Evolutionary conservation across 2,329 filamentous ascomycete species (phyloP).

Genomic region (Ascochyta rabiei): DNA sequence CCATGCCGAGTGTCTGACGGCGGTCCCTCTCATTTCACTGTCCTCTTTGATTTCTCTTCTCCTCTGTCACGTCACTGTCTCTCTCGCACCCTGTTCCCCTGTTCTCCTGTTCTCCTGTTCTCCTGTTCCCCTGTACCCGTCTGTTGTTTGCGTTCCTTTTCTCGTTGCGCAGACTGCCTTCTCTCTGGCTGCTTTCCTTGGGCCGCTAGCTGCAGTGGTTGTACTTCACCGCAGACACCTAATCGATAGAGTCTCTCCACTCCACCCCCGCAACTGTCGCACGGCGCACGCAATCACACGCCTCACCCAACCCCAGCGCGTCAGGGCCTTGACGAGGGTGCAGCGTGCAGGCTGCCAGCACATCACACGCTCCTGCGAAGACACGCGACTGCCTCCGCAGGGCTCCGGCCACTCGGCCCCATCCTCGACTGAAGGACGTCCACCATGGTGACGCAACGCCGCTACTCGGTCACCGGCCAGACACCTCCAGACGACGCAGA

Average conservation of each 20-base stretch:
- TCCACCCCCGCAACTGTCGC: conserved; percentile 28
- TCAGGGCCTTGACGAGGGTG: conserved; percentile 20
- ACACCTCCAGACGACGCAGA: conserved; percentile 44
- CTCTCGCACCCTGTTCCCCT: neutral
- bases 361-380: conserved; percentile 23
- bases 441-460: conserved; percentile 41
- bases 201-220: neutral
- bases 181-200: neutral
- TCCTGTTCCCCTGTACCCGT: too few species aligned
- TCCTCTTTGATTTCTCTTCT: conserved; percentile 12
- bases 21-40: conserved; percentile 27
- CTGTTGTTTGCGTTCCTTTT: neutral
- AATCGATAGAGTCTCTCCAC: conserved; percentile 33
- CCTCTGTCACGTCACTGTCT: conserved; percentile 10
- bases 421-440: conserved; percentile 3
- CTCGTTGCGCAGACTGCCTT: neutral
- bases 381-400: conserved; percentile 9
- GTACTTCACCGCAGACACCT: conserved; percentile 14
- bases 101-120: too few species aligned
- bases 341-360: conserved; percentile 34
- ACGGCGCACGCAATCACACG: conserved; percentile 36
- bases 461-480: conserved; percentile 47
- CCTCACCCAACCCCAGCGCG: conserved; percentile 24
- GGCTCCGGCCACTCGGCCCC: conserved; percentile 5
- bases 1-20: conserved; percentile 18